Base-by-base conservation (phyloP, 2,329 filamentous ascomycete species). In the Epichloe scottii region DNA sequence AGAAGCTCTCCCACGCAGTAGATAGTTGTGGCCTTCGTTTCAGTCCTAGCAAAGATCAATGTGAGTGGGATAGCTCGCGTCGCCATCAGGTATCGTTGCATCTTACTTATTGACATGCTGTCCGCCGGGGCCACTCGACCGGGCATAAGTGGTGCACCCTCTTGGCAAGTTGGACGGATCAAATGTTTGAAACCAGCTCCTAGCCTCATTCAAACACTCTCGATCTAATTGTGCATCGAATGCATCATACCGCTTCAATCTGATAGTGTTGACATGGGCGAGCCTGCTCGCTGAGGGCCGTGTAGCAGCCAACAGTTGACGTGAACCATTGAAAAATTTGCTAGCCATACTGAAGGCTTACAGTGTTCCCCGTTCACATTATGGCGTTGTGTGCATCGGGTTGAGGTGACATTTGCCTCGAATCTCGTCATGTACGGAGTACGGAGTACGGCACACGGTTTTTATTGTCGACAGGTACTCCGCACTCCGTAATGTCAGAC, bases 61-160 rank as follows among this genome's bases (percentile, higher is more conserved):
- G 33, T 49, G 40, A 49, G 48, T 21, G n/a, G 19, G 15, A 30
- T 17, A 26, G 14, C 42, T 14, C 19, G 19, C 11, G 66, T 64
- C 12, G 68, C 70, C 45, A 59, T 8, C 15, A 23, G 7, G 12
- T 4, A 19, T 11, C 30, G 21, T 21, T 6, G 23, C n/a, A 19
- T 40, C 72, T 49, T 59, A 81, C 78, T 81, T 82, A 60, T 82
- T 82, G 34, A 81, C 78, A 58, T 82, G 77, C 57, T 82, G 78
- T 2, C 78, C 78, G 12, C 78, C 78, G 2, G 78, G 78, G 0
- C 78, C 78, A 56, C 77, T 80, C 3, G 78, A 81, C n/a, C 78
- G 70, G 2, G 78, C 71, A 60, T 71, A 81, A 11, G 66, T 72
- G 5, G 75, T 81, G 43, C 63, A 72, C 8, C 77, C 78, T 50